Conservation (phyloP, 2,329 filamentous ascomycete species). For the Biscogniauxia marginata region DNA sequence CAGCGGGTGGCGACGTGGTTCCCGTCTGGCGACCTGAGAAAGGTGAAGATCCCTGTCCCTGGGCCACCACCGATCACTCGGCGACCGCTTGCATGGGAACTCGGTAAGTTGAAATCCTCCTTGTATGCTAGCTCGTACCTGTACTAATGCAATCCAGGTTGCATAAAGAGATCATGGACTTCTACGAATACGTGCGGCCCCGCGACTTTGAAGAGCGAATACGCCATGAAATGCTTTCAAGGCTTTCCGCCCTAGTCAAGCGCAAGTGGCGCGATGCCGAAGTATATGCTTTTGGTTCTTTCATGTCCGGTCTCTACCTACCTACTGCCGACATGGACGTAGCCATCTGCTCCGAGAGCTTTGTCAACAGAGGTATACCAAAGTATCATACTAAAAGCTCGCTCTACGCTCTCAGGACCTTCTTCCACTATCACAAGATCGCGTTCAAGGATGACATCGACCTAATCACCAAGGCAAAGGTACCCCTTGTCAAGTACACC, state of each 20-base stretch:
- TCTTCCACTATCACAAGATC: slow-evolving; percentile 57
- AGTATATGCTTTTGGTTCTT: slow-evolving; percentile 85
- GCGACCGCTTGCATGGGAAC: slow-evolving; percentile 51
- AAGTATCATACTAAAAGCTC: slow-evolving; percentile 51
- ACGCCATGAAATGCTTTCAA: slow-evolving; percentile 68
- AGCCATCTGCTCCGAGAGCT: slow-evolving; percentile 67
- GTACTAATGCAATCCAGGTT: slow-evolving; percentile 50
- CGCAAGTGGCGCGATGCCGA: slow-evolving; percentile 58
- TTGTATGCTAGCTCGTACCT: not conserved
- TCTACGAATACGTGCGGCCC: slow-evolving; percentile 82
- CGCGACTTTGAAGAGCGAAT: slow-evolving; percentile 73
- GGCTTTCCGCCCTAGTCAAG: slow-evolving; percentile 61
- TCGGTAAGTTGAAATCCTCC: slow-evolving; percentile 45
- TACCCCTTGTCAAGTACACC: slow-evolving; percentile 89
- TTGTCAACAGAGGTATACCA: slow-evolving; percentile 51
- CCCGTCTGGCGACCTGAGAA: slow-evolving; percentile 49
- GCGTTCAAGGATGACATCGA: slow-evolving; percentile 59
- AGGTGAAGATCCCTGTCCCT: slow-evolving; percentile 56
- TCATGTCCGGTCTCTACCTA: slow-evolving; percentile 73
- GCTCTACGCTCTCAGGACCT: slow-evolving; percentile 61
- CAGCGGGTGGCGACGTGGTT: slow-evolving; percentile 49
- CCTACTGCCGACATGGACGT: slow-evolving; percentile 89
- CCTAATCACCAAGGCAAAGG: slow-evolving; percentile 72
- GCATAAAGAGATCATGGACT: slow-evolving; percentile 87
- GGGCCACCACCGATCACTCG: slow-evolving; percentile 58